phyloP scores from a whole-genome alignment of 176 grass and related monocot genomes.

The Carex parvula region DNA sequence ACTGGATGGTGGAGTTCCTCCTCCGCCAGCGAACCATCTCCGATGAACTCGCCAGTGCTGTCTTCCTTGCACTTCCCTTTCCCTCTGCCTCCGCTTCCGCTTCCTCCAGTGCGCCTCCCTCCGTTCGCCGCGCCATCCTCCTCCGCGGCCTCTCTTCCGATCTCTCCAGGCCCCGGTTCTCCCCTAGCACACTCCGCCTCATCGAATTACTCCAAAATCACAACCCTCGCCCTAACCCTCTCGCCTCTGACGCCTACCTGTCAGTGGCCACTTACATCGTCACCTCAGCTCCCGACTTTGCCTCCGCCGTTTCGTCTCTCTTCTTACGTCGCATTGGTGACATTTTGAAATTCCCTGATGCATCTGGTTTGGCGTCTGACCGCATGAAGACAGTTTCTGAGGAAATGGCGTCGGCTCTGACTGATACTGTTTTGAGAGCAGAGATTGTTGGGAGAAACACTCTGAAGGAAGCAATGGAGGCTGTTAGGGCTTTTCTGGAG shows the following conservation, averaged over 20 bases:
- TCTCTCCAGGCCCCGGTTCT: neutral
- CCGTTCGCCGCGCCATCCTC: constrained; percentile 8
- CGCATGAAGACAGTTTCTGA: neutral
- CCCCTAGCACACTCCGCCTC: neutral
- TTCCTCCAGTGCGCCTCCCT: neutral
- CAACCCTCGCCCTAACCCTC: neutral
- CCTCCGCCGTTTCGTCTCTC: neutral
- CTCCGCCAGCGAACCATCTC: constrained; percentile 13
- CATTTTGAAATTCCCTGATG: neutral
- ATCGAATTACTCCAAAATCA: constrained; percentile 16
- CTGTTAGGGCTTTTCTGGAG: constrained; percentile 18
- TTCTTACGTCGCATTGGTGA: neutral
- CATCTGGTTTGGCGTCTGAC: neutral
- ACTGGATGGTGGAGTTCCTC: constrained; percentile 23
- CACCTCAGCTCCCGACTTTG: constrained; percentile 1
- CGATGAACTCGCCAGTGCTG: neutral
- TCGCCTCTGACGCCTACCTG: neutral
- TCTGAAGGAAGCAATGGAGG: neutral
- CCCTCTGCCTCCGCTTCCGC: neutral
- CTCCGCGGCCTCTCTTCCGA: constrained; percentile 21
- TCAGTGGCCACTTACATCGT: constrained; percentile 15
- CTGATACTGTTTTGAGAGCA: neutral
- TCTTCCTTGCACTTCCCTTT: constrained; percentile 10
- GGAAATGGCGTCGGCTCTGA: constrained; percentile 7
- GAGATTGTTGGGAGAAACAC: neutral